Base-by-base conservation (phyloP, 2,329 filamentous ascomycete genomes). In the Lachnellula hyalina region DNA sequence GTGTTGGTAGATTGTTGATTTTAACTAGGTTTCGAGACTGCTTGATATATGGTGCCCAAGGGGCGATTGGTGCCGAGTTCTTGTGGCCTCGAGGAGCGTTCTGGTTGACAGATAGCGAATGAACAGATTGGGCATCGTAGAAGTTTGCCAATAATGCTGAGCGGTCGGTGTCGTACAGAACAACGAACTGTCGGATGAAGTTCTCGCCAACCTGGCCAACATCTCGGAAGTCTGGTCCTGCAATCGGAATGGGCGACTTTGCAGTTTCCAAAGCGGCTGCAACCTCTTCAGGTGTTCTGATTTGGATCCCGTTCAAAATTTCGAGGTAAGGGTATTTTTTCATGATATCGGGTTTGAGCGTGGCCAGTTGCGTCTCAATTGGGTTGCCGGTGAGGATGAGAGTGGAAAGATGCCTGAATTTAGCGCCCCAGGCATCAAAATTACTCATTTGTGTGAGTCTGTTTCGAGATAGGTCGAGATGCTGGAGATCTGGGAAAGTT, bases 381-480 rank as follows among this genome's bases (percentile, higher is more conserved):
- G 90, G 89, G 63, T 95, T 96, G 50, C 83, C 85, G 9, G 80
- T 79, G 58, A 96, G 75, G 57, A 95, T 84, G 2, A 99, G 79
- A 51, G 92, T 92, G 67, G 96, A 85, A 11, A 97, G 79, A 54
- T 84, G 76, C 51, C 79, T 83, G 66, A 97, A 92, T 53, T 88
- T 90, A 67, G 84, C 82, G 57, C 86, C 86, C 91, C 91, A 96
- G 34, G 77, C 80, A 51, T 84, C 80, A 47, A 99, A 72, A 9
- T 82, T 80, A 54, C 84, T 81, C 49, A 90, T 72, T 50, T 81
- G 83, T 55, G 79, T 77, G 64, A 99, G 83, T 41, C 85, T 82
- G 72, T 97, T 97, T 67, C 86, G 83, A 52, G 90, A 94, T 25
- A 97, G 80, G 63, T 96, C 93, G 12, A 99, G 82, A 62, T 96